Conservation (phyloP, 176 grass and related monocot species). For the Avena sativa region DNA sequence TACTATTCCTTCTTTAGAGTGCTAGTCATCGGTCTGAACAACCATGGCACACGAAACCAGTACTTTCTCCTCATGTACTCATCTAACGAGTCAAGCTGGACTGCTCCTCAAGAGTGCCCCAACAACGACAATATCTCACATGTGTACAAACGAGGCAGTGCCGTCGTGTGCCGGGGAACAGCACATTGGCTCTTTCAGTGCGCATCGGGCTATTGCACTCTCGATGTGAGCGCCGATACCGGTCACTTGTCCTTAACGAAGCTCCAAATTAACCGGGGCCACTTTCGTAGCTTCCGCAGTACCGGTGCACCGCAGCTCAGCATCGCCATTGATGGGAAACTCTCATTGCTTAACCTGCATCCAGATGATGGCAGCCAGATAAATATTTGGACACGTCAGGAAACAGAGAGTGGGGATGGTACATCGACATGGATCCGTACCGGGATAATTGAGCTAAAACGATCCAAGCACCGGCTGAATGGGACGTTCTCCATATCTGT, state of each 20-base stretch:
- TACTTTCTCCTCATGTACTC: not conserved
- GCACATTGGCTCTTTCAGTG: not conserved
- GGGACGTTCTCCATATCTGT: not conserved
- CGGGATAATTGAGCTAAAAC: not conserved
- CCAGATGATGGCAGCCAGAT: not conserved
- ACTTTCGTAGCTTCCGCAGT: not conserved
- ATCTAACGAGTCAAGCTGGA: not conserved
- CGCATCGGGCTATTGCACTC: not conserved
- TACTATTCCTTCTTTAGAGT: not conserved
- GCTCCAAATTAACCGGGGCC: not conserved
- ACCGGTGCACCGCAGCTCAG: not conserved
- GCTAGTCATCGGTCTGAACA: not conserved
- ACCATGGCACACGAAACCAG: not conserved
- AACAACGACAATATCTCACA: not conserved
- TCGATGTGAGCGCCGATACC: not conserved
- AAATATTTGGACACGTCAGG: not conserved
- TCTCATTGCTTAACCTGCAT: not conserved
- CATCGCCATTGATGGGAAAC: not conserved
- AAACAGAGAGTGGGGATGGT: not conserved
- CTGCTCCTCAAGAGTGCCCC: not conserved
- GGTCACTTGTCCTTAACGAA: not conserved
- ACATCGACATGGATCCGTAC: not conserved
- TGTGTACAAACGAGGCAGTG: not conserved
- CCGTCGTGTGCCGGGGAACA: not conserved
- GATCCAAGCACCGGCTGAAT: not conserved